Percentiles rank a stretch among this genome's conserved stretches.
Evolutionary conservation across 768 basidiomycete species (phyloP).

Genomic region (Gyrodon lividus): DNA sequence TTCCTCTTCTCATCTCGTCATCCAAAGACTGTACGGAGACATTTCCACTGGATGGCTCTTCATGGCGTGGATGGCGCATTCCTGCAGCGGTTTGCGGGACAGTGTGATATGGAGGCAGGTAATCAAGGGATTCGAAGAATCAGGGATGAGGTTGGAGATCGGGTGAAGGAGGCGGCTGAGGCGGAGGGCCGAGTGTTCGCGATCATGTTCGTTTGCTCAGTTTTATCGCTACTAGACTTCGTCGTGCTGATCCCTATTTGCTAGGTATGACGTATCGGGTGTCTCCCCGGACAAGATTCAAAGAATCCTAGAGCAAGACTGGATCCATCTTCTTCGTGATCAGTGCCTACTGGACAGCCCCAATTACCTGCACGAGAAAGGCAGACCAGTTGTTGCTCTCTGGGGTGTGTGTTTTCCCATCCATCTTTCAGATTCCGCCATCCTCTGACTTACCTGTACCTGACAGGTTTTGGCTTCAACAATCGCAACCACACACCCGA

Average conservation of each 20-base stretch:
- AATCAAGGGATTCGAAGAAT: constrained; percentile 58
- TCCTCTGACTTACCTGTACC: neutral
- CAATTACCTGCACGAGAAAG: constrained; percentile 69
- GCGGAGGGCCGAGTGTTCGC: constrained; percentile 78
- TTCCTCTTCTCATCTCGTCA: constrained; percentile 79
- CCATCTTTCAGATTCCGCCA: neutral
- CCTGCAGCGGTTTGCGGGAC: constrained; percentile 72
- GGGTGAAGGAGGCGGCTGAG: constrained; percentile 76
- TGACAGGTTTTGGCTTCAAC: constrained; percentile 67
- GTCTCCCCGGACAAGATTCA: constrained; percentile 72
- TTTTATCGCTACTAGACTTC: neutral
- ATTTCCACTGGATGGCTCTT: constrained; percentile 69
- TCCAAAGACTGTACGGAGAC: constrained; percentile 67
- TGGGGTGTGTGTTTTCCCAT: constrained; percentile 50
- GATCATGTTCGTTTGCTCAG: constrained; percentile 61
- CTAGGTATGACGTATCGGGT: constrained; percentile 82
- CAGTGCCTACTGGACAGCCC: constrained; percentile 67
- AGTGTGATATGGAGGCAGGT: constrained; percentile 56
- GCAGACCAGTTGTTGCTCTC: constrained; percentile 66
- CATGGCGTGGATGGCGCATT: constrained; percentile 81
- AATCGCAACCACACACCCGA: constrained; percentile 60
- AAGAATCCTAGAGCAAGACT: constrained; percentile 66
- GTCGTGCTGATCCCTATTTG: neutral
- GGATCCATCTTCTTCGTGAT: constrained; percentile 64
- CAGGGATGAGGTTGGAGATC: constrained; percentile 72